Percentiles rank a stretch among this genome's conserved stretches.
phyloP scores from a whole-genome alignment of 352 stramenopile genomes.

The Phytophthora multivora region DNA sequence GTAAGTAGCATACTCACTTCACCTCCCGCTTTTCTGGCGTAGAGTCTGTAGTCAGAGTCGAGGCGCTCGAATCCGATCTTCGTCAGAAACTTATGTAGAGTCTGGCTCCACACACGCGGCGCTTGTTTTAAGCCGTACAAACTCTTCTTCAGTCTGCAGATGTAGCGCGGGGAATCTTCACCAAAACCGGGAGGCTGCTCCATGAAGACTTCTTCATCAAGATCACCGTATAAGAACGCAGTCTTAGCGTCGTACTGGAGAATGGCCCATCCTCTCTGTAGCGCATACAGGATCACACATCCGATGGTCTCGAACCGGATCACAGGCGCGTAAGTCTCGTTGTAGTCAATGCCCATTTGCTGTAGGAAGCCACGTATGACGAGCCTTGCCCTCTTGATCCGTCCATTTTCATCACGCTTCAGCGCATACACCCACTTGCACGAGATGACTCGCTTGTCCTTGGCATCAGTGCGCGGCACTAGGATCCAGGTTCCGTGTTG shows the following conservation, averaged over 20 bases:
- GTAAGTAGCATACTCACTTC: slow-evolving; percentile 13
- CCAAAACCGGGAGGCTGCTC: not conserved
- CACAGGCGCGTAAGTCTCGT: slow-evolving; percentile 16
- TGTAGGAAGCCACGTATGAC: slow-evolving; percentile 1
- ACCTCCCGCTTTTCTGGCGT: slow-evolving; percentile 7
- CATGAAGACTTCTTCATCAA: not conserved
- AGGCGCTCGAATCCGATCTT: slow-evolving; percentile 9
- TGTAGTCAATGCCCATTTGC: slow-evolving; percentile 11
- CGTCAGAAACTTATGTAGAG: not conserved
- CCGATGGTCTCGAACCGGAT: slow-evolving; percentile 11
- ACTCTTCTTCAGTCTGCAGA: not conserved
- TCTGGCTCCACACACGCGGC: not conserved
- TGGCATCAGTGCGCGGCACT: too few relatives aligned
- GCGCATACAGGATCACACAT: slow-evolving; percentile 3
- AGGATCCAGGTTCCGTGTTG: too few relatives aligned
- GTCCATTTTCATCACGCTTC: too few relatives aligned
- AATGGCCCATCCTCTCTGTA: slow-evolving; percentile 7
- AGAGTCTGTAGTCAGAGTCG: slow-evolving; percentile 12
- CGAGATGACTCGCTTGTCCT: too few relatives aligned
- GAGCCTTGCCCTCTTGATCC: not conserved
- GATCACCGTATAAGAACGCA: not conserved
- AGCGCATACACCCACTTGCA: too few relatives aligned
- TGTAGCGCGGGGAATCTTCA: not conserved
- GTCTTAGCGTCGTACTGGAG: slow-evolving; percentile 8
- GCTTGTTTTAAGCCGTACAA: not conserved